Percentiles rank a stretch among this genome's conserved stretches.
Evolutionary conservation across 1,139 yeast genomes (phyloP).

Genomic region (Candida frijolesensis): DNA sequence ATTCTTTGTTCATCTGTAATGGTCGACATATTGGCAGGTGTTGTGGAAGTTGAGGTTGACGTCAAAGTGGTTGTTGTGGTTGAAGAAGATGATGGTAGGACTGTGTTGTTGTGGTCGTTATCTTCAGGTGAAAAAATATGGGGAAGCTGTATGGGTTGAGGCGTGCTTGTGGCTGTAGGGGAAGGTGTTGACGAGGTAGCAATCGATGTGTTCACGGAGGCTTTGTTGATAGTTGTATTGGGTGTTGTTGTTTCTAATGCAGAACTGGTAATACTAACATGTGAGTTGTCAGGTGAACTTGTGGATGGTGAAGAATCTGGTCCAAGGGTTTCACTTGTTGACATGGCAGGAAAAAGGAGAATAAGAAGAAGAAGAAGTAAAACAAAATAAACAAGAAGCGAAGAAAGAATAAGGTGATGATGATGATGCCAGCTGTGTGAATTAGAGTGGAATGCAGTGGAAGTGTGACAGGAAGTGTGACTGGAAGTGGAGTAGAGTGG

Average conservation of each 20-base stretch:
- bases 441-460: too few species aligned
- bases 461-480: too few species aligned
- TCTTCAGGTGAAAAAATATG: neutral
- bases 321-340: neutral
- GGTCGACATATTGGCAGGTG: neutral
- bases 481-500: too few species aligned
- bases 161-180: neutral
- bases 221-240: neutral
- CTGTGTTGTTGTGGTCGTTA: neutral
- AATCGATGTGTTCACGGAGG: neutral
- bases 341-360: neutral
- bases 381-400: neutral
- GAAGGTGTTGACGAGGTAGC: neutral
- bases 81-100: neutral
- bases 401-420: neutral
- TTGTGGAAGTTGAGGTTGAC: constrained; percentile 1
- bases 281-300: neutral
- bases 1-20: constrained; percentile 15
- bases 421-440: too few species aligned
- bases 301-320: neutral
- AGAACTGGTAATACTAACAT: neutral
- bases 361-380: neutral
- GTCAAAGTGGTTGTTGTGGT: neutral
- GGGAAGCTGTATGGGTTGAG: neutral
- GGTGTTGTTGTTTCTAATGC: neutral